phyloP scores from a whole-genome alignment of 2,329 filamentous ascomycete species.

The Penicillium polonicum region DNA sequence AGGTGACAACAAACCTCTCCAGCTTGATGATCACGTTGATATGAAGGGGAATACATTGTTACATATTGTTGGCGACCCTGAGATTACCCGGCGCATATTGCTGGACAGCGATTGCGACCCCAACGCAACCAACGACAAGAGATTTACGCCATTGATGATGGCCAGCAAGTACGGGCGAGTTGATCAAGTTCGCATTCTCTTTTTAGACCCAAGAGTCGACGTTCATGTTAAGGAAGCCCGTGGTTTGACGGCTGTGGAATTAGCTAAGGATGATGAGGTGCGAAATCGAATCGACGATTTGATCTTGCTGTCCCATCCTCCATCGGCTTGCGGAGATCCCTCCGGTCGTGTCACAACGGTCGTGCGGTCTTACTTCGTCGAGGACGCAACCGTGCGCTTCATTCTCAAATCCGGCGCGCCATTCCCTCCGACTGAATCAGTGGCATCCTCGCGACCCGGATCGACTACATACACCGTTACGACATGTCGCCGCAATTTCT shows the following conservation, averaged over 20 bases:
- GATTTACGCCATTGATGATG: slow-evolving; percentile 94
- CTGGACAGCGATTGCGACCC: slow-evolving; percentile 89
- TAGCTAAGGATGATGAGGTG: slow-evolving; percentile 97
- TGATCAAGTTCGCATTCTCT: slow-evolving; percentile 86
- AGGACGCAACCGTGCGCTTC: slow-evolving; percentile 88
- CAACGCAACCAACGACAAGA: slow-evolving; percentile 92
- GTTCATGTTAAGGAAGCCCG: slow-evolving; percentile 77
- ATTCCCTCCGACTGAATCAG: slow-evolving; percentile 39
- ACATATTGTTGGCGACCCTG: slow-evolving; percentile 89
- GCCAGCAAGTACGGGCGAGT: slow-evolving; percentile 96
- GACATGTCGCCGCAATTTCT: slow-evolving; percentile 81
- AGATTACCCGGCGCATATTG: slow-evolving; percentile 72
- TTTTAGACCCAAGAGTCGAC: slow-evolving; percentile 84
- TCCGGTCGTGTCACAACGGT: slow-evolving; percentile 88
- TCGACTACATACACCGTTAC: slow-evolving; percentile 84
- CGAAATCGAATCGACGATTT: slow-evolving; percentile 95
- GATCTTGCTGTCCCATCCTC: slow-evolving; percentile 71
- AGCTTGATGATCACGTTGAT: slow-evolving; percentile 90
- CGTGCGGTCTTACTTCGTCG: slow-evolving; percentile 93
- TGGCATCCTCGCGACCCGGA: slow-evolving; percentile 39
- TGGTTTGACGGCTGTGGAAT: slow-evolving; percentile 88
- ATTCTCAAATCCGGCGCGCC: slow-evolving; percentile 93
- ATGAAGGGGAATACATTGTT: slow-evolving; percentile 88
- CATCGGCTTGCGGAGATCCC: slow-evolving; percentile 52
- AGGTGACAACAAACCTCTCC: slow-evolving; percentile 73